Evolutionary conservation across 805 yeast genomes (phyloP), one percentile per base, ranked within the genome.

Genomic region (Yarrowia alimentaria): DNA sequence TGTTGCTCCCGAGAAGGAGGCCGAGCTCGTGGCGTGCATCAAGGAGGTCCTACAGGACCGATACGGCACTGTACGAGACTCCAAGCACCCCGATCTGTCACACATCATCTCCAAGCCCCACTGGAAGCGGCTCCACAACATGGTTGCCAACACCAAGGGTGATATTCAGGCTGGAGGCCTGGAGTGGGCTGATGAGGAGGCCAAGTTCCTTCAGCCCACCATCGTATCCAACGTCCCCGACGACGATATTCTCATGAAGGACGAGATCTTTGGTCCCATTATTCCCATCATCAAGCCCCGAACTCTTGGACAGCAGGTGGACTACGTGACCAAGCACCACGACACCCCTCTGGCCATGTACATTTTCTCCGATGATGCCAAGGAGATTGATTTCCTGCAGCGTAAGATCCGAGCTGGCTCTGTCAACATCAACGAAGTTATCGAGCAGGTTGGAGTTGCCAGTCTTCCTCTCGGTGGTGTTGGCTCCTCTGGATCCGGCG

Each of bases 401-500:
- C 63, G 67, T 3, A 59, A 69, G 10, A 68, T 87, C 17, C 75
- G 93, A 60, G 81, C 91, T 0, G 96, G 96, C 21, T 82, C 78
- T 2, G 68, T 79, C 8, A 65, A 78, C 38, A 70, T 85, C 54
- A 87, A 87, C 62, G 96, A 89, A 56, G 73, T 80, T 0, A 48
- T 87, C 43, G 55, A 85, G 60, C 94, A 87, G 56, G 86, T 78
- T 33, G 89, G 79, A 1, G 72, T 84, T 50, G 54, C 73, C 7
- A 72, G 73, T 42, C 78, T 86, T 3, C 96, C 96, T 19, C 90
- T 90, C 66, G 96, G 96, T 28, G 97, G 97, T 18, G 68, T 88
- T 51, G 96, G 96, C n/a, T 63, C 62, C 11, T 85, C 95, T 0
- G 97, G 97, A 1, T 69, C 71, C 52, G 96, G 96, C 9, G 68